phyloP scores from a whole-genome alignment of 441 rosid species.

The Syzygium syzygioides region DNA sequence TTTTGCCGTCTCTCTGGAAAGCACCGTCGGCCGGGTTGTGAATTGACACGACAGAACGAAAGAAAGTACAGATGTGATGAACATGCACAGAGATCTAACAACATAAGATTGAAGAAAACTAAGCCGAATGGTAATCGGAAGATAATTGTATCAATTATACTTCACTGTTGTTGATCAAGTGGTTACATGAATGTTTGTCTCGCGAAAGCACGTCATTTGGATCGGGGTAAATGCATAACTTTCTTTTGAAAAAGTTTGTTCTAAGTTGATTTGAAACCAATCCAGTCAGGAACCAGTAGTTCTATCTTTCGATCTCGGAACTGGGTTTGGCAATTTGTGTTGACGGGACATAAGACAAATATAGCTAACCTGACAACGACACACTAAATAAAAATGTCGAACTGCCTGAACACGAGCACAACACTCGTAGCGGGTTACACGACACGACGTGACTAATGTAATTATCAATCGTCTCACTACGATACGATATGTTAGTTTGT shows the following conservation, averaged over 20 bases:
- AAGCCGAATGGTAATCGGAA: not conserved
- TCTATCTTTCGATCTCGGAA: not conserved
- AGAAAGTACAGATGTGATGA: not conserved
- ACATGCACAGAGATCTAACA: not conserved
- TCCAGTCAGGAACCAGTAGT: not conserved
- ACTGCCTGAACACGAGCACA: fast-evolving
- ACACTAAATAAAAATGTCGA: not conserved
- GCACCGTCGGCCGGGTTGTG: not conserved
- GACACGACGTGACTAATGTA: not conserved
- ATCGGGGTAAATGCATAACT: not conserved
- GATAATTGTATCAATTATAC: not conserved
- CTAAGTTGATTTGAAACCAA: not conserved
- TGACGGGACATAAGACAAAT: no score
- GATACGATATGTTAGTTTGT: not conserved
- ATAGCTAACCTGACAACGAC: not conserved
- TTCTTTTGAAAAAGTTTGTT: not conserved
- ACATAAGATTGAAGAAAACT: not conserved
- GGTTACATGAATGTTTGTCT: not conserved
- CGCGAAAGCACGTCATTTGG: not conserved
- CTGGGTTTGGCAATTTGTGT: not conserved
- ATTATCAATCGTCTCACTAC: not conserved
- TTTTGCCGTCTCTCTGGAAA: not conserved
- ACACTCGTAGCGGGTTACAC: fast-evolving
- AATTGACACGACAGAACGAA: not conserved
- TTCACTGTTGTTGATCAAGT: not conserved